phyloP scores from a whole-genome alignment of 495 filamentous ascomycete species.

The Xylaria cubensis region DNA sequence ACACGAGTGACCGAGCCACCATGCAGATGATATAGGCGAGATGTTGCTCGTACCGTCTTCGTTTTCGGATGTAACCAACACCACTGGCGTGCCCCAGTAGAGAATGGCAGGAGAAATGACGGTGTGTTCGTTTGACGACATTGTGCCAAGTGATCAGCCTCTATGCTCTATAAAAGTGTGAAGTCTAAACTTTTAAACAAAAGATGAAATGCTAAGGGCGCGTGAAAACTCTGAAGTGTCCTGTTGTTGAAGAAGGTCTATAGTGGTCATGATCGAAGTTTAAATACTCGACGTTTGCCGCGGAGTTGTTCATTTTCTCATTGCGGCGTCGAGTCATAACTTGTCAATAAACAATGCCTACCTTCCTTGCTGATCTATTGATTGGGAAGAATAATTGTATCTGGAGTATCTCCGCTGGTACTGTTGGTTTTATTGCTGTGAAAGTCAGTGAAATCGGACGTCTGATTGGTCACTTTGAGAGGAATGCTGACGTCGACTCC shows the following conservation, averaged over 20 bases:
- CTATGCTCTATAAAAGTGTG: not conserved
- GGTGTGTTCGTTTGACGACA: constrained; percentile 36
- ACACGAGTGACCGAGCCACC: constrained; percentile 55
- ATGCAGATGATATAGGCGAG: constrained; percentile 54
- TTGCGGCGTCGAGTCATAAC: constrained; percentile 26
- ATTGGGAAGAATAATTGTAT: not conserved
- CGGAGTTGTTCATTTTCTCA: constrained; percentile 30
- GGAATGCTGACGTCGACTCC: constrained; percentile 30
- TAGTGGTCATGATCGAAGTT: constrained; percentile 19
- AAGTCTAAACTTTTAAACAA: constrained; percentile 5
- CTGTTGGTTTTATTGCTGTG: not conserved
- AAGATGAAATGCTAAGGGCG: constrained; percentile 7
- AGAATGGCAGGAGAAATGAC: constrained; percentile 54
- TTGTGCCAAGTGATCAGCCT: constrained; percentile 14
- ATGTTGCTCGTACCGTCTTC: constrained; percentile 52
- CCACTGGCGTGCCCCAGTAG: constrained; percentile 56
- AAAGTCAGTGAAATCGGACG: constrained; percentile 11
- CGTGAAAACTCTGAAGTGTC: constrained; percentile 20
- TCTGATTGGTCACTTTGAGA: constrained; percentile 32
- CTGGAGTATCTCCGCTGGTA: not conserved
- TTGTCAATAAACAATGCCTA: constrained; percentile 12
- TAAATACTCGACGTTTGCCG: constrained; percentile 26
- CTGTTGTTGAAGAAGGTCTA: constrained; percentile 13
- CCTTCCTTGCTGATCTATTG: constrained; percentile 5
- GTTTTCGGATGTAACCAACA: constrained; percentile 52